A percentile compares a stretch with the other conserved stretches of the same genome.
phyloP scores from a whole-genome alignment of 371 early-diverging fungal genomes.

The Mucor sp. region DNA sequence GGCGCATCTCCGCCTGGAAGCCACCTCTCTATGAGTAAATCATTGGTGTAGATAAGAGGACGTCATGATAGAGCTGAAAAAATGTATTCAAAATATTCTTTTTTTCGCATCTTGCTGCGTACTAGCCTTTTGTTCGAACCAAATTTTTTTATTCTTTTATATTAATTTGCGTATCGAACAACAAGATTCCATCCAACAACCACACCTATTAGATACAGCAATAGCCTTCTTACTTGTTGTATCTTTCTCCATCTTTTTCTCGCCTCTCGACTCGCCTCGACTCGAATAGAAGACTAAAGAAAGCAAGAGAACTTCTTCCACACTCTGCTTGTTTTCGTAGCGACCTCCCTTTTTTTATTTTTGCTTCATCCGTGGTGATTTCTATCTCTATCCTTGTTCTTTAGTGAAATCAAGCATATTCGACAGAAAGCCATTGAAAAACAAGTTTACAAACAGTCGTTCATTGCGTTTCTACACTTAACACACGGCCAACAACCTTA shows the following conservation, averaged over 20 bases:
- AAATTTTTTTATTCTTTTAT: conserved; percentile 6
- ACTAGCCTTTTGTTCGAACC: conserved; percentile 17
- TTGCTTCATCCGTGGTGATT: neutral
- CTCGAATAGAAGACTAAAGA: neutral
- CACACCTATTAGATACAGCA: neutral
- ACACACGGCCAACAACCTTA: neutral
- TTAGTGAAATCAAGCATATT: neutral
- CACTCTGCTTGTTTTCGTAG: neutral
- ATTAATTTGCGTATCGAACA: conserved; percentile 18
- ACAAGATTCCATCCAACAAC: conserved; percentile 10
- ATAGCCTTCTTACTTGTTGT: neutral
- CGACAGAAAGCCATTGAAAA: neutral
- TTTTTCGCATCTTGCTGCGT: conserved; percentile 10
- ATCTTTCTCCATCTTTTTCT: neutral
- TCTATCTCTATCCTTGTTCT: neutral
- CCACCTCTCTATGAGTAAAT: neutral
- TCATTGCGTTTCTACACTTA: neutral
- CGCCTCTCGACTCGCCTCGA: neutral
- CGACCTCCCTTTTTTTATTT: neutral
- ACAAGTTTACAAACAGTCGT: neutral
- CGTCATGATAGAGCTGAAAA: neutral
- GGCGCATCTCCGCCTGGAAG: neutral
- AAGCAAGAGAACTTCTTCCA: neutral
- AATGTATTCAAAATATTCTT: neutral
- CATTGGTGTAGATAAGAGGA: neutral